Base-by-base conservation (phyloP, 306 rosid genomes). In the Vigna radiata region DNA sequence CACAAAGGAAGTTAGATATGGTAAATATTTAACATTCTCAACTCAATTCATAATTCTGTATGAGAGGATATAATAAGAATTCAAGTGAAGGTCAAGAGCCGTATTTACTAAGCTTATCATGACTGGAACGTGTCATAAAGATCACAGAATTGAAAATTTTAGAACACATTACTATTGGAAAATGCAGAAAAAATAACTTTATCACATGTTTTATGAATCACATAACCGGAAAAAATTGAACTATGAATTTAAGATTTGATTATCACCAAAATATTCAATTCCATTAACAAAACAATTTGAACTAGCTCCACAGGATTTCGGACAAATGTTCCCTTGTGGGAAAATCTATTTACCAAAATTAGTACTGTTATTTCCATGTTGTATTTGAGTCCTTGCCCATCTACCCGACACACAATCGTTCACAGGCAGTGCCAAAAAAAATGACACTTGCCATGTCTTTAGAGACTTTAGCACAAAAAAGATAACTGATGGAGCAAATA, bases 161-260 rank as follows among this genome's bases (percentile, higher is more conserved):
- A 69, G 18, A 41, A 61, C 21, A 61, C 19, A 7, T 58, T 3
- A 69, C 29, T 58, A 46, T 63, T n/a, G 13, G 27, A 48, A 56
- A 17, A n/a, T 25, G 23, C 61, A 16, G 36, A 64, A 23, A 14
- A n/a, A 70, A 62, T 1, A 33, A 70, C 46, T 25, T 29, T 25
- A 25, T 17, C 48, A 33, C 10, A 13, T 52, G 12, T 62, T 53
- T 19, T 60, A 36, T 29, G 19, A 33, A 69, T 68, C 8, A 58
- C 70, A 81, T 81, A 47, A 47, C 14, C 41, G 39, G 66, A 37
- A 72, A 17, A 25, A 49, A 77, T 49, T 71, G 64, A 16, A 17
- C 17, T n/a, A 59, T 29, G 39, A 73, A 21, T 16, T 53, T 70
- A 36, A 31, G 36, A 4, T 31, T 31, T 31, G 36, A 31, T 31